A percentile compares a stretch with the other conserved stretches of the same genome.
Conservation (phyloP, 2,329 filamentous ascomycete species). For the Xylariaceae sp. region DNA sequence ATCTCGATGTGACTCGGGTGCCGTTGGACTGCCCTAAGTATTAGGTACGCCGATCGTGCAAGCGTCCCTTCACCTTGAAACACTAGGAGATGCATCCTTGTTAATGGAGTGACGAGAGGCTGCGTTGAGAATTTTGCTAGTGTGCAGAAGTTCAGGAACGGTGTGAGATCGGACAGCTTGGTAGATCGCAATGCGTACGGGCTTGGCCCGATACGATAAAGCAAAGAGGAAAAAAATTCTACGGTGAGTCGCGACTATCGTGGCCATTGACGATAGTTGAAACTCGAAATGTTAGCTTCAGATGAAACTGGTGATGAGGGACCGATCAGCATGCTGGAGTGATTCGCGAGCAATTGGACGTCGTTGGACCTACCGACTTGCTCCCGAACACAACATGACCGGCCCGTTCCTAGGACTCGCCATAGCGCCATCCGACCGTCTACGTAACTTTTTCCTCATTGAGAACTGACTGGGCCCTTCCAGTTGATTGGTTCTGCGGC, state of each 20-base stretch:
- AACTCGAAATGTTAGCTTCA: background rate
- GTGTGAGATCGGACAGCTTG: conserved; percentile 5
- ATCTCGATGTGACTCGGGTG: conserved; percentile 8
- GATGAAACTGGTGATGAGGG: conserved; percentile 4
- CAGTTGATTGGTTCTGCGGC: conserved; percentile 5
- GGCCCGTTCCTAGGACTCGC: background rate
- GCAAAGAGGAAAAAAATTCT: background rate
- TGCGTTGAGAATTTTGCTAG: background rate
- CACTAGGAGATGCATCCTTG: background rate
- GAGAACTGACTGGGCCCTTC: conserved; percentile 4
- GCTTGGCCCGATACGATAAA: background rate
- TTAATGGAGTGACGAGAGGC: background rate
- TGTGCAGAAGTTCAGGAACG: background rate
- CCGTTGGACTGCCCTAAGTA: background rate
- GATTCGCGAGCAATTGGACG: conserved; percentile 11
- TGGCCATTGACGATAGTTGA: conserved; percentile 2
- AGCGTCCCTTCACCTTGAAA: background rate
- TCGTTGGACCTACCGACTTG: background rate
- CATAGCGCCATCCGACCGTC: background rate
- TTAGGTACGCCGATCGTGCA: conserved; percentile 5
- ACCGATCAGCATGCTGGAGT: conserved; percentile 2
- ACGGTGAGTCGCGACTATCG: conserved; percentile 9
- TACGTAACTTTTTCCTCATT: conserved; percentile 4
- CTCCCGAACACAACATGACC: conserved; percentile 4
- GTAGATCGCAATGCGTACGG: background rate